These are phyloP conservation scores for Stentor coeruleus DNA, from an alignment of 73 alveolate species.

Conservation along the genomic window DNA sequence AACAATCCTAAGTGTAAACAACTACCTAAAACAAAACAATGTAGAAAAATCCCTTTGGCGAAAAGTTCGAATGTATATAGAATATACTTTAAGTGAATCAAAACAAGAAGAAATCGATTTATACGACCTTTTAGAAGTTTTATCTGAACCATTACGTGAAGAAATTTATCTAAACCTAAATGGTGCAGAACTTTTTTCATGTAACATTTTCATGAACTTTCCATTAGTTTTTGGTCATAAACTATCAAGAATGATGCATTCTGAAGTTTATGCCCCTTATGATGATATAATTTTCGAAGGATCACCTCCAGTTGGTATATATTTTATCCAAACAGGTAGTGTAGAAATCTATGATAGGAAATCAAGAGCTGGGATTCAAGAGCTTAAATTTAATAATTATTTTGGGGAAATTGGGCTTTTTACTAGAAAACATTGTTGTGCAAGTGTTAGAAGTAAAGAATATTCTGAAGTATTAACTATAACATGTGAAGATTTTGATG, in stretches of 20 bases:
- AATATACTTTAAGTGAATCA: neutral
- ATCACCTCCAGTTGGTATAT: neutral
- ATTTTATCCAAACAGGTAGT: neutral
- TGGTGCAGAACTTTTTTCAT: neutral
- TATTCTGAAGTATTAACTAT: neutral
- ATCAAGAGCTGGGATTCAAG: neutral
- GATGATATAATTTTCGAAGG: neutral
- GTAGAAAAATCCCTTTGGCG: neutral
- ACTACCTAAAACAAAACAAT: neutral
- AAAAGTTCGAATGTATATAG: slow-evolving; percentile 10
- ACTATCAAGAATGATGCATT: neutral
- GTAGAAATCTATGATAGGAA: neutral
- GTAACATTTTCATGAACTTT: neutral
- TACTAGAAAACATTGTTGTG: neutral
- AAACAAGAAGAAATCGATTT: neutral
- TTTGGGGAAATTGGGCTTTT: slow-evolving; percentile 18
- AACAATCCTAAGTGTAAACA: neutral
- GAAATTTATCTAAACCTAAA: neutral
- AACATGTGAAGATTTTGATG: neutral
- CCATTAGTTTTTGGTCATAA: neutral
- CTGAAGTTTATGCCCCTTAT: neutral
- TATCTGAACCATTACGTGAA: neutral
- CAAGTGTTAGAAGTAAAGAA: neutral
- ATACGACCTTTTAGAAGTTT: neutral
- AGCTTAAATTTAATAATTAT: neutral